Conservation (phyloP, 257 asterid genomes). For the Nicotiana otophora region DNA sequence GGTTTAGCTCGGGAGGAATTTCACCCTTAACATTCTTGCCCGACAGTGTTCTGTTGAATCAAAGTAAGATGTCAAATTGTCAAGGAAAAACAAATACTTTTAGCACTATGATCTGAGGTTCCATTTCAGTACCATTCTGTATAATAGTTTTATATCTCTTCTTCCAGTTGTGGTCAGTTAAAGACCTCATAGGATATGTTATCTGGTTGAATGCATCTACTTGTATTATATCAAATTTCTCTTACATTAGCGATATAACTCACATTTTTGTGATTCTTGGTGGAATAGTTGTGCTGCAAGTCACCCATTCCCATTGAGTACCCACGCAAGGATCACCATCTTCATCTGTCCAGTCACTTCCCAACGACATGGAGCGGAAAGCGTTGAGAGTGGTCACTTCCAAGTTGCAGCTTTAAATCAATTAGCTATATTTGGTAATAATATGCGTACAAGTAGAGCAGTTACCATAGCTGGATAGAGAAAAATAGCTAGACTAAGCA, state of each 20-base stretch:
- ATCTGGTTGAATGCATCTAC: not conserved
- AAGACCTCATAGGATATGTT: too few relatives aligned
- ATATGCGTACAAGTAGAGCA: not conserved
- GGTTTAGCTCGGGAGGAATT: slow-evolving; percentile 59
- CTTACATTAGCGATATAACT: slow-evolving; percentile 16
- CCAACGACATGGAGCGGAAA: slow-evolving; percentile 42
- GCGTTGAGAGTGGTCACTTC: slow-evolving; percentile 57
- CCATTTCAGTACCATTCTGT: not conserved
- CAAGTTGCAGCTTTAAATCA: slow-evolving; percentile 20
- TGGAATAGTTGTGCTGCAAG: slow-evolving; percentile 61
- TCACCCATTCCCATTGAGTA: slow-evolving; percentile 79
- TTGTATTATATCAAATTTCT: not conserved
- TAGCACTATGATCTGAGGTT: not conserved
- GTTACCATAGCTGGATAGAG: not conserved
- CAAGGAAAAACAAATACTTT: not conserved
- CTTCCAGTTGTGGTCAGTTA: too few relatives aligned
- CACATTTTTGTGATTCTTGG: slow-evolving; percentile 89
- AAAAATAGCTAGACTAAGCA: not conserved
- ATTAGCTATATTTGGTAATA: slow-evolving; percentile 17
- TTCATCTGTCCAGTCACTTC: slow-evolving; percentile 46
- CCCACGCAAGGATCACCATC: slow-evolving; percentile 89
- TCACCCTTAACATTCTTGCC: slow-evolving; percentile 65
- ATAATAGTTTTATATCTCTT: not conserved
- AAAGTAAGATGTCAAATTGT: slow-evolving; percentile 12
- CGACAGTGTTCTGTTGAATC: slow-evolving; percentile 60